Evolutionary conservation across 768 basidiomycete genomes (phyloP).

Genomic region (Boletus insuetus): DNA sequence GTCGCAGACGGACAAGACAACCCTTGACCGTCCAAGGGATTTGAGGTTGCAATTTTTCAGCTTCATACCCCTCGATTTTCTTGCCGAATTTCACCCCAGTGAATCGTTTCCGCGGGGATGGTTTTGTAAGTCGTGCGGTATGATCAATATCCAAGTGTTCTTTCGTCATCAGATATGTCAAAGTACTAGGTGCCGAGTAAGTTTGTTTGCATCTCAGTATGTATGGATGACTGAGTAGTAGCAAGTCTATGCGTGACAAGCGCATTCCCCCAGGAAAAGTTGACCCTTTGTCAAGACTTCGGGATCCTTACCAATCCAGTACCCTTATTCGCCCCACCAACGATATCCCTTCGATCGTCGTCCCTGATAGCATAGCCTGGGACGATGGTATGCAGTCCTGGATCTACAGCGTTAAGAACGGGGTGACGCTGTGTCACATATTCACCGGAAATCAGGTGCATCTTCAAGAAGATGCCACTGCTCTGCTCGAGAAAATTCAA

Average conservation of each 20-base stretch:
- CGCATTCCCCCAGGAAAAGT: slow-evolving; percentile 11
- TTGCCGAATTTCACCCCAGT: slow-evolving; percentile 28
- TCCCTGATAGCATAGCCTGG: slow-evolving; percentile 18
- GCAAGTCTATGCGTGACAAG: slow-evolving; percentile 9
- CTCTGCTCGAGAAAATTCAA: slow-evolving; percentile 41
- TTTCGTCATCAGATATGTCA: slow-evolving; percentile 48
- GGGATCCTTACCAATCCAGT: slow-evolving; percentile 14
- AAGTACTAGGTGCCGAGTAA: slow-evolving; percentile 40
- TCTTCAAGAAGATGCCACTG: slow-evolving; percentile 40
- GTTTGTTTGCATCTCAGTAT: neutral
- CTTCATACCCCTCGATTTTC: slow-evolving; percentile 30
- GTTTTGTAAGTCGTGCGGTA: slow-evolving; percentile 47
- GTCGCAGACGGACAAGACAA: slow-evolving; percentile 4
- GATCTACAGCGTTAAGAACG: slow-evolving; percentile 19
- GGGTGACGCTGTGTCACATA: slow-evolving; percentile 38
- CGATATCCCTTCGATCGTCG: slow-evolving; percentile 17
- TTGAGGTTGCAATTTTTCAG: slow-evolving; percentile 27
- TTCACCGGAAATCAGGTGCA: slow-evolving; percentile 46
- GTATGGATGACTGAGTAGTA: slow-evolving; percentile 9
- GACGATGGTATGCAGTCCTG: slow-evolving; percentile 32
- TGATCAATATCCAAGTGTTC: slow-evolving; percentile 44
- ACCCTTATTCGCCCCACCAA: slow-evolving; percentile 18
- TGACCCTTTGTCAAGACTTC: slow-evolving; percentile 23
- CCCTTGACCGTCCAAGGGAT: slow-evolving; percentile 22
- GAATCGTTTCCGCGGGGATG: slow-evolving; percentile 45